These are phyloP conservation scores for Umbilicus rupestris DNA, from an alignment of 164 flowering plant species.

Conservation along the genomic window DNA sequence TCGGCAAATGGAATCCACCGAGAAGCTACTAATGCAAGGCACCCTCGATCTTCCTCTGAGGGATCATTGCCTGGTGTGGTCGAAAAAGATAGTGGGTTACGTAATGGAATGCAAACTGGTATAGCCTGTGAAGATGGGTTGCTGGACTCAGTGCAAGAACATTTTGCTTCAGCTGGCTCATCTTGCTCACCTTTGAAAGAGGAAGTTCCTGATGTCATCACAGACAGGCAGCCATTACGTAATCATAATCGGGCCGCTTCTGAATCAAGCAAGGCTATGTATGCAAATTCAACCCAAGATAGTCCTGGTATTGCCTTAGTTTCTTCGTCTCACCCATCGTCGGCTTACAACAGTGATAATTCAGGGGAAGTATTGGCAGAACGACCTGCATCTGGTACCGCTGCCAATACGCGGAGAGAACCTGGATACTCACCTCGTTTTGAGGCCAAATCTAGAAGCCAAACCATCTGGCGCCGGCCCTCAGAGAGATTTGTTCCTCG, in stretches of 20 bases:
- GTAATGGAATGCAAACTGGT: constrained; percentile 30
- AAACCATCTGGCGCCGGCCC: constrained; percentile 62
- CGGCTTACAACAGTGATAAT: constrained; percentile 49
- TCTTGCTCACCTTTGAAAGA: constrained; percentile 27
- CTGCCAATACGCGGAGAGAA: constrained; percentile 34
- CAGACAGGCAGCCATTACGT: constrained; percentile 23
- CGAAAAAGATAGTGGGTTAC: constrained; percentile 42
- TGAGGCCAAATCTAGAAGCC: constrained; percentile 50
- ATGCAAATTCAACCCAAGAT: constrained; percentile 15
- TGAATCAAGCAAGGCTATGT: constrained; percentile 30
- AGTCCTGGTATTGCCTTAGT: constrained; percentile 30
- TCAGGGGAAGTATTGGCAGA: constrained; percentile 54
- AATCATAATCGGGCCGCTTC: constrained; percentile 39
- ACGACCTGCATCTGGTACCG: constrained; percentile 25
- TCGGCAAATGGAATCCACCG: constrained; percentile 29
- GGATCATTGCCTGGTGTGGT: constrained; percentile 29
- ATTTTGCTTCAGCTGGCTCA: constrained; percentile 21
- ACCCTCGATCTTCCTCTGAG: constrained; percentile 45
- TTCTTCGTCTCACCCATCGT: constrained; percentile 24
- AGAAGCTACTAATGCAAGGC: constrained; percentile 38
- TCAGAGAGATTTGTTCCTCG: constrained; percentile 58
- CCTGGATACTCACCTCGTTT: constrained; percentile 37
- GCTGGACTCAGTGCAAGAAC: constrained; percentile 20
- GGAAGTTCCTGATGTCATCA: constrained; percentile 24
- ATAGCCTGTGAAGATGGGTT: constrained; percentile 33